phyloP scores from a whole-genome alignment of 176 grass and related monocot species.

The Carex cristatella region DNA sequence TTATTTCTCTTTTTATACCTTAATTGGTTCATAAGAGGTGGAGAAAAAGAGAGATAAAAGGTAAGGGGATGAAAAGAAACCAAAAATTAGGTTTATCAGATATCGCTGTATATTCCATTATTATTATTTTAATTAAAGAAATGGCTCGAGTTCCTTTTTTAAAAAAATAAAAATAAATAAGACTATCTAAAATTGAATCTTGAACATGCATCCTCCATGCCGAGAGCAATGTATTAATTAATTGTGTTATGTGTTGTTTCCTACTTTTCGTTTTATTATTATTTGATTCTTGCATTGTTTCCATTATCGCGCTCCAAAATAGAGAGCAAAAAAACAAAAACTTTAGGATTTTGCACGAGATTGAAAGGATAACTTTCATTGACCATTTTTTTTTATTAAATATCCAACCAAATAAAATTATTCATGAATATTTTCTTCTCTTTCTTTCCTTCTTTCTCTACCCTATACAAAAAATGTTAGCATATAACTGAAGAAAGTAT shows the following conservation, averaged over 20 bases:
- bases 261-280: too few relatives aligned
- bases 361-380: neutral
- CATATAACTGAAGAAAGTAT: too few relatives aligned
- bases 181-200: neutral
- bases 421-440: neutral
- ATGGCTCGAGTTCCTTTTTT: neutral
- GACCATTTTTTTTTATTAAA: neutral
- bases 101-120: neutral
- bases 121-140: neutral
- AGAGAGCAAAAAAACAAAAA: too few relatives aligned
- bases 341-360: neutral
- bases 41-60: neutral
- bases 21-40: neutral
- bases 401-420: neutral
- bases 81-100: neutral
- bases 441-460: too few relatives aligned
- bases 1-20: neutral
- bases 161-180: neutral
- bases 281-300: too few relatives aligned
- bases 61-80: neutral
- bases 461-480: too few relatives aligned
- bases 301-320: too few relatives aligned
- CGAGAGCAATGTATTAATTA: too few relatives aligned
- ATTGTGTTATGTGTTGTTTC: too few relatives aligned
- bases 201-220: too few relatives aligned